phyloP scores from a whole-genome alignment of 805 yeast genomes.

The Brettanomyces bruxellensis region DNA sequence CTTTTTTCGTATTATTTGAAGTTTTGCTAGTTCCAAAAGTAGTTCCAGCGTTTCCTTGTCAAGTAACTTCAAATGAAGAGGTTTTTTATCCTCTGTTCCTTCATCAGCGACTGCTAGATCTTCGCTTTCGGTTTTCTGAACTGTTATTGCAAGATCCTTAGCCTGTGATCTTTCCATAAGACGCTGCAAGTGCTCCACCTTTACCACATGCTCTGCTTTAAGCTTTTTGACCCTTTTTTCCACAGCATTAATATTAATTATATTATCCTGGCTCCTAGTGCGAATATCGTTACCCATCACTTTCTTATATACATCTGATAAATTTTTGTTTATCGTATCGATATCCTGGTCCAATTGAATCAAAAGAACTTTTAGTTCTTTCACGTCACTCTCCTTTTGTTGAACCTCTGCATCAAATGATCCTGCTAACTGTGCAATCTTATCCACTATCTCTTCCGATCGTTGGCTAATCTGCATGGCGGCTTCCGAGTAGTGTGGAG shows the following conservation, averaged over 20 bases:
- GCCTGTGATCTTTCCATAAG: constrained; percentile 36
- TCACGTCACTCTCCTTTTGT: constrained; percentile 28
- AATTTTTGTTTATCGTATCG: constrained; percentile 20
- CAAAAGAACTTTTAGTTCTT: constrained; percentile 20
- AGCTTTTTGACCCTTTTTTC: constrained; percentile 10
- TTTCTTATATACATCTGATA: constrained; percentile 26
- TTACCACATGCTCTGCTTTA: constrained; percentile 10
- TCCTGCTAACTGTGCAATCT: constrained; percentile 36
- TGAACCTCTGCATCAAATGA: constrained; percentile 49
- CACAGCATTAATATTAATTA: constrained; percentile 9
- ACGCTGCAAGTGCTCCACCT: constrained; percentile 13
- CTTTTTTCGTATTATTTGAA: constrained; percentile 46
- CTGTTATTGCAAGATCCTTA: constrained; percentile 32
- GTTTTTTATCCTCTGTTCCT: background rate
- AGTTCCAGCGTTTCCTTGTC: constrained; percentile 17
- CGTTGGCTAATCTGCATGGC: constrained; percentile 45
- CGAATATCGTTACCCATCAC: constrained; percentile 1
- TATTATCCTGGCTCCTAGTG: too few relatives aligned
- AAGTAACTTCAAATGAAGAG: constrained; percentile 10
- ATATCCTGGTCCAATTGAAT: constrained; percentile 25
- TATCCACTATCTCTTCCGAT: constrained; percentile 39
- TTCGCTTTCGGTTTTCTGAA: constrained; percentile 29
- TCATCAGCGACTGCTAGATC: constrained; percentile 6
- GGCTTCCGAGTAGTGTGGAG: constrained; percentile 42
- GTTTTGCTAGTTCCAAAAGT: constrained; percentile 35